Percentiles rank a stretch among this genome's conserved stretches.
Conservation (phyloP, 306 rosid species). For the Cucurbita maxima region DNA sequence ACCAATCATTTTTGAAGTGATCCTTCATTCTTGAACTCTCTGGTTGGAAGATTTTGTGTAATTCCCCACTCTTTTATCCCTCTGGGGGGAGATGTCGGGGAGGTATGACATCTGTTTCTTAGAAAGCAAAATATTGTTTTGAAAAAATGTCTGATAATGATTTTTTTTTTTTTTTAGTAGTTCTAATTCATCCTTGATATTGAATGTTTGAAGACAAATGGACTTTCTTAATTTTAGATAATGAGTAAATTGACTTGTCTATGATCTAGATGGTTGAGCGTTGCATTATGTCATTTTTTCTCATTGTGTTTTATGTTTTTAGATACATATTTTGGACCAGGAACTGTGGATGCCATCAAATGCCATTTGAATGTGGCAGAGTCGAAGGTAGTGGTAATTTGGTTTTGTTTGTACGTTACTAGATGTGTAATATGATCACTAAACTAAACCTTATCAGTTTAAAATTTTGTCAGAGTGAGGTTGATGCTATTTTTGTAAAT, state of each 20-base stretch:
- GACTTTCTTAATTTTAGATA: neutral
- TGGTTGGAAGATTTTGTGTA: neutral
- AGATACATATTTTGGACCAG: slow-evolving; percentile 74
- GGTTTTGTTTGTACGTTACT: neutral
- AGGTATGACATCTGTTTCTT: neutral
- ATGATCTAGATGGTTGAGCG: neutral
- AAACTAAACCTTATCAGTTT: neutral
- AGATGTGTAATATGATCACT: neutral
- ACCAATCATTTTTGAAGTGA: neutral
- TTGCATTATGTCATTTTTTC: neutral
- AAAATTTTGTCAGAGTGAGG: slow-evolving; percentile 37
- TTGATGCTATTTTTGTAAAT: slow-evolving; percentile 82
- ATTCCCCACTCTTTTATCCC: neutral
- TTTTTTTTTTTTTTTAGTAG: neutral
- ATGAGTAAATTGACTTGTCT: neutral
- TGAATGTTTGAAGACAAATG: neutral
- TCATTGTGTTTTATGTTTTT: neutral
- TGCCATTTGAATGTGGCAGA: slow-evolving; percentile 42
- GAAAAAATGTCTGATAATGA: neutral
- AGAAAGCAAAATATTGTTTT: neutral
- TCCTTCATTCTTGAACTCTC: neutral
- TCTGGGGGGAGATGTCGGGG: neutral
- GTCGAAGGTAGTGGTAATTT: slow-evolving; percentile 31
- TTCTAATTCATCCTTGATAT: neutral
- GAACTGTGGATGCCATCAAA: slow-evolving; percentile 62